phyloP scores from a whole-genome alignment of 805 yeast genomes.

The Starmerella powellii region DNA sequence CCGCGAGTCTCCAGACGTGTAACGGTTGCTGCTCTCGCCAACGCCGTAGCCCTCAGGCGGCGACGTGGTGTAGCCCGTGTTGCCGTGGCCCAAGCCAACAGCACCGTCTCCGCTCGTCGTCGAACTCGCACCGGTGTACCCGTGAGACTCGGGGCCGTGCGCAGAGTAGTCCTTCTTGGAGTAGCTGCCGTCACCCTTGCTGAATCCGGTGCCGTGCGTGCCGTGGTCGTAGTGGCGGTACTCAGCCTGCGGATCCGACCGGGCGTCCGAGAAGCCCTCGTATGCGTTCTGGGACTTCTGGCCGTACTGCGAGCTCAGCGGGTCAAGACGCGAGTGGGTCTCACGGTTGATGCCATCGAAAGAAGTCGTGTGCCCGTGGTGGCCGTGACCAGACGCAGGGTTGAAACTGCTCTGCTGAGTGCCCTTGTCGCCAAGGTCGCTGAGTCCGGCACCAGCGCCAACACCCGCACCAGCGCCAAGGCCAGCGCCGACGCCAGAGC shows the following conservation, averaged over 20 bases:
- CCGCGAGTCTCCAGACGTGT: no score
- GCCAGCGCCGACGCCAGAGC: not conserved
- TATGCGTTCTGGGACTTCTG: not conserved
- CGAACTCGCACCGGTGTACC: no score
- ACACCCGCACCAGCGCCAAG: no score
- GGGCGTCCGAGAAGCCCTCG: not conserved
- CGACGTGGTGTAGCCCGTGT: no score
- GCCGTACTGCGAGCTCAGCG: conserved; percentile 11
- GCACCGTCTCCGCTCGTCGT: no score
- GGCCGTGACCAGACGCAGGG: not conserved
- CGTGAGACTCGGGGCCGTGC: not conserved
- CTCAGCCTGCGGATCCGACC: not conserved
- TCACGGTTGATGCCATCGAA: conserved; percentile 10
- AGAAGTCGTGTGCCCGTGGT: conserved; percentile 8
- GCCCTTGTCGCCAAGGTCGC: conserved; percentile 11
- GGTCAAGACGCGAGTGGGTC: conserved; percentile 14
- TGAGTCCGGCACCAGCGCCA: conserved; percentile 1
- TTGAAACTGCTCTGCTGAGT: not conserved
- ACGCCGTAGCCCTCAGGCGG: no score
- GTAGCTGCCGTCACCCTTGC: not conserved
- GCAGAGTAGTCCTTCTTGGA: not conserved
- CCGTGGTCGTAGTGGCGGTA: not conserved
- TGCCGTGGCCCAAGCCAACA: not conserved
- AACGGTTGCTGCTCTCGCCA: no score
- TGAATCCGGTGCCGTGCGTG: not conserved